Base-by-base conservation (phyloP, 2,329 filamentous ascomycete genomes). In the Penicillium capsulatum region DNA sequence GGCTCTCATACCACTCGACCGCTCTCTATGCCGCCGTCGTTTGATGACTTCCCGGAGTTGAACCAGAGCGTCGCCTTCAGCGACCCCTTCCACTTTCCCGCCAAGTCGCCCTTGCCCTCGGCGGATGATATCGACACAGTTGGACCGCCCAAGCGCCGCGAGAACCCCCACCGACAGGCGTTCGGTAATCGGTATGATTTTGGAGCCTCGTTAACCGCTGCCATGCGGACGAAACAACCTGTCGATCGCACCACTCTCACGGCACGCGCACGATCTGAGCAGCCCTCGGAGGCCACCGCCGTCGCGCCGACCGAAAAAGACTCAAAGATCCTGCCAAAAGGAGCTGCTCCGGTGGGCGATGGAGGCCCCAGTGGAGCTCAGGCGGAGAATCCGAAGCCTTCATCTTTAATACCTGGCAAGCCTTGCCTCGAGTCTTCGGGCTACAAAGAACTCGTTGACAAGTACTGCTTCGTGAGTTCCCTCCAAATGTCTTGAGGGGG, bases 381-480 rank as follows among this genome's bases (percentile, higher is more conserved):
- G 26, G 39, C 42, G 27, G 51, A 51, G 40, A 47, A 48, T 62
- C 57, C 51, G 52, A 69, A 74, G 38, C 79, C 66, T 59, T 77
- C 68, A 72, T 77, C 59, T 63, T 74, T 72, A 54, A 70, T 76
- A 10, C 72, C 75, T 27, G 76, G 78, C 58, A 80, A 83, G 59
- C 81, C 82, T 31, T 75, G 79, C 58, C 83, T 95, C 51, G 80
- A 90, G 45, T 94, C 89, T 50, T 82, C 87, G 45, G 90, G 91
- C 44, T 97, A 98, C 66, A 87, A 94, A 69, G 92, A 98, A 70
- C 79, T 98, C 51, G 85, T 98, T 67, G 90, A 94, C 74, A 96
- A 94, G 74, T 98, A 95, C 76, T 98, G 92, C 77, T 98, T 97
- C 80, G 91, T 96, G n/a, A n/a, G n/a, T n/a, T n/a, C n/a, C n/a